Conservation (phyloP, 2,329 filamentous ascomycete species). For the Paracorniculantispora psalliotae region DNA sequence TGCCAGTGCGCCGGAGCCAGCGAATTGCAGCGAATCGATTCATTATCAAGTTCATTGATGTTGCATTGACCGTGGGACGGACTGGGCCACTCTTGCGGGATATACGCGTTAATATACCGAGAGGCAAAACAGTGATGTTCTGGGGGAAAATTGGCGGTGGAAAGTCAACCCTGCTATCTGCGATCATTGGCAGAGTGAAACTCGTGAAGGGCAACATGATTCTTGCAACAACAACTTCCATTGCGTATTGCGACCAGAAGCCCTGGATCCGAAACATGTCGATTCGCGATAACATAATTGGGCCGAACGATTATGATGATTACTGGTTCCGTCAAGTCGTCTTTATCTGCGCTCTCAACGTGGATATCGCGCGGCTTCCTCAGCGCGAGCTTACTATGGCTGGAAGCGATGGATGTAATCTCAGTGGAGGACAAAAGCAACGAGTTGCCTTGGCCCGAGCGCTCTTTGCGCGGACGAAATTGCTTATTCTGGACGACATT, state of each 20-base stretch:
- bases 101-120: background rate
- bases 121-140: background rate
- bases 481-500: background rate
- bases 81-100: background rate
- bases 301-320: background rate
- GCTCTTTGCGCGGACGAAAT: background rate
- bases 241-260: background rate
- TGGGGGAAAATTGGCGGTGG: background rate
- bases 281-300: background rate
- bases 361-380: background rate
- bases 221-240: background rate
- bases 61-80: background rate
- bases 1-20: background rate
- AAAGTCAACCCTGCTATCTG: background rate
- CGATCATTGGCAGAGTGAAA: background rate
- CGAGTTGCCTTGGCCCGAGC: background rate
- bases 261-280: background rate
- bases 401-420: background rate
- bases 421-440: background rate
- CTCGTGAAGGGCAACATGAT: background rate
- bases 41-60: background rate
- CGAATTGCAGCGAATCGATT: background rate
- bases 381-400: background rate
- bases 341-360: background rate
- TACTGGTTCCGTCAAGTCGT: background rate